Percentiles rank a stretch among this genome's conserved stretches.
Evolutionary conservation across 768 basidiomycete species (phyloP).

Genomic region (Glaciozyma martinii): DNA sequence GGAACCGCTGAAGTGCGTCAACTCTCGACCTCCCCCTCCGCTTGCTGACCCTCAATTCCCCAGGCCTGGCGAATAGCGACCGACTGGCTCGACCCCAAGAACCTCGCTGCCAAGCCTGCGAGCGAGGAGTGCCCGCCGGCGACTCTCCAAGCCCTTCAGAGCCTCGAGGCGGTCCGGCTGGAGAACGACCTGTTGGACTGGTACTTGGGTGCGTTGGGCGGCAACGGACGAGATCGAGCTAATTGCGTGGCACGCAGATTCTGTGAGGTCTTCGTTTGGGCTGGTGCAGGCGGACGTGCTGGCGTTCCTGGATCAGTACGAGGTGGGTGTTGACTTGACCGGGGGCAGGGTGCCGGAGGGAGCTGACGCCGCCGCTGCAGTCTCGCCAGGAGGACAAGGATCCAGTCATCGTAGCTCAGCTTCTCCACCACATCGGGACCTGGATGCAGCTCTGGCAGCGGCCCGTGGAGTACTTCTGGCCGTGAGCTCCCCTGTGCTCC

Average conservation of each 20-base stretch:
- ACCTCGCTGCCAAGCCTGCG: background rate
- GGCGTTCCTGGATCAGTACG: constrained; percentile 7
- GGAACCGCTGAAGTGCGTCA: no score
- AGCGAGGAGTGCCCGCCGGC: no score
- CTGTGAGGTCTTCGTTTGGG: background rate
- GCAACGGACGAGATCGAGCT: background rate
- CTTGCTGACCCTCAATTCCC: background rate
- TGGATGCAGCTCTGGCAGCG: constrained; percentile 16
- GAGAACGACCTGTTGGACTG: constrained; percentile 6
- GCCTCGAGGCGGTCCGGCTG: background rate
- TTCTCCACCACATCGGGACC: constrained; percentile 11
- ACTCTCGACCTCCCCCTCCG: no score
- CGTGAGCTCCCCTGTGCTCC: constrained; percentile 1
- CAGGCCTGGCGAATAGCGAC: background rate
- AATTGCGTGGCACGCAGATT: background rate
- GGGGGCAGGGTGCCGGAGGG: background rate
- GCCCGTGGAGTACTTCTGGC: constrained; percentile 13
- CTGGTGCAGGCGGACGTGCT: constrained; percentile 9
- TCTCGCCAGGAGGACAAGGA: background rate
- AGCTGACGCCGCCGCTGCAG: background rate
- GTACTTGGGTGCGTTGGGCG: background rate
- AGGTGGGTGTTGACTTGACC: background rate
- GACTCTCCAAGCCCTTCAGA: background rate
- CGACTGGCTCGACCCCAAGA: constrained; percentile 3
- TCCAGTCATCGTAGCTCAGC: background rate